phyloP scores from a whole-genome alignment of 345 rosid species.

The Eucalyptus victrix region DNA sequence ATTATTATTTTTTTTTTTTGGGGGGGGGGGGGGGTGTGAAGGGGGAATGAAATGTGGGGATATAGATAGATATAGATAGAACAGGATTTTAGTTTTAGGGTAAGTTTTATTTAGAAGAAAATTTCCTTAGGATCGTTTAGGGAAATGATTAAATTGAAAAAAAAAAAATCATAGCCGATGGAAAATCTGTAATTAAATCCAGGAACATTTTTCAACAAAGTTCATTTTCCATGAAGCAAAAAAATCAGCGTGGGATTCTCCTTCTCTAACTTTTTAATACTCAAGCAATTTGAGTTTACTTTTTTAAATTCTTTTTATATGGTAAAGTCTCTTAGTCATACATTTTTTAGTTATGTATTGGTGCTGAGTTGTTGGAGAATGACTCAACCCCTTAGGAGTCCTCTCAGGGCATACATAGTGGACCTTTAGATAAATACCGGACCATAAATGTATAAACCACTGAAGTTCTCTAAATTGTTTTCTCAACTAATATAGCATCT shows the following conservation, averaged over 20 bases:
- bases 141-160: background rate
- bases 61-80: background rate
- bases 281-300: background rate
- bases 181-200: background rate
- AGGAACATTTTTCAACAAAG: background rate
- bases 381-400: background rate
- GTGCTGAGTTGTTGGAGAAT: background rate
- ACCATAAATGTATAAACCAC: background rate
- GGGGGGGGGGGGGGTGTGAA: no score
- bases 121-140: background rate
- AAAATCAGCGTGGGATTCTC: background rate
- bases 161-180: background rate
- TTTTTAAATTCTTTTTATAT: background rate
- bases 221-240: background rate
- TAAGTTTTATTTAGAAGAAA: background rate
- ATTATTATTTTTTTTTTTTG: accelerated
- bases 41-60: background rate
- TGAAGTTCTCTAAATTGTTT: background rate
- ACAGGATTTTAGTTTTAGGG: background rate
- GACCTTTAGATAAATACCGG: background rate
- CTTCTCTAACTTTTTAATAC: background rate
- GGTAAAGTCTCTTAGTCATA: background rate
- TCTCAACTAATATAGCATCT: background rate
- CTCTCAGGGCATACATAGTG: background rate
- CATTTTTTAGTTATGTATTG: background rate